Conservation (phyloP, 345 rosid genomes). For the Eucalyptus pauciflora region DNA sequence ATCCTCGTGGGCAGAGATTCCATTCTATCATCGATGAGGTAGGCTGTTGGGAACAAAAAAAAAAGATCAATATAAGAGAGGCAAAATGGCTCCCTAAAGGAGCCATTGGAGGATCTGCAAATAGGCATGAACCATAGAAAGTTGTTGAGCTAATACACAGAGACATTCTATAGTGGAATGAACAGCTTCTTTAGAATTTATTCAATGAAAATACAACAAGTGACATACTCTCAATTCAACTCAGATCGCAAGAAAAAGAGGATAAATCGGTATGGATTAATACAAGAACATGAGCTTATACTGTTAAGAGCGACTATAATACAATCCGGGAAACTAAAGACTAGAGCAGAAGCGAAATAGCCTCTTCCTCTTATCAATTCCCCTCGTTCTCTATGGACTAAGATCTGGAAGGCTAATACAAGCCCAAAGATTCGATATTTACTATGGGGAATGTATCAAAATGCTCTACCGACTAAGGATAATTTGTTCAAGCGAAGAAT, state of each 20-base stretch:
- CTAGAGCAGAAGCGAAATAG: neutral
- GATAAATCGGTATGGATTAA: neutral
- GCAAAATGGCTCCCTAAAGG: neutral
- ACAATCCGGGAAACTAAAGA: neutral
- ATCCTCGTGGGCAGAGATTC: neutral
- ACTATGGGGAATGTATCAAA: too few species aligned
- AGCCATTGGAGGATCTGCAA: neutral
- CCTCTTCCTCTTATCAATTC: neutral
- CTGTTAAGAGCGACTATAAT: neutral
- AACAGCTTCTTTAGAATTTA: neutral
- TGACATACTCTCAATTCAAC: neutral
- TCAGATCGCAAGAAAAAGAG: neutral
- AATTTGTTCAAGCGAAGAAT: too few species aligned
- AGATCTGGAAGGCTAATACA: too few species aligned
- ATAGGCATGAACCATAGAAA: neutral
- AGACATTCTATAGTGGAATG: neutral
- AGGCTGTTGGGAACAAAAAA: accelerated
- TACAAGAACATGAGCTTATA: neutral
- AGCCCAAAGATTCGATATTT: too few species aligned
- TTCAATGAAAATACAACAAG: neutral
- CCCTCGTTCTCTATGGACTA: too few species aligned
- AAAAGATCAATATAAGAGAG: neutral
- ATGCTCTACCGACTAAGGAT: too few species aligned
- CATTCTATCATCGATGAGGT: neutral
- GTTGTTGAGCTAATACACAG: neutral